phyloP scores from a whole-genome alignment of 306 rosid species.

The Boehmeria nivea region DNA sequence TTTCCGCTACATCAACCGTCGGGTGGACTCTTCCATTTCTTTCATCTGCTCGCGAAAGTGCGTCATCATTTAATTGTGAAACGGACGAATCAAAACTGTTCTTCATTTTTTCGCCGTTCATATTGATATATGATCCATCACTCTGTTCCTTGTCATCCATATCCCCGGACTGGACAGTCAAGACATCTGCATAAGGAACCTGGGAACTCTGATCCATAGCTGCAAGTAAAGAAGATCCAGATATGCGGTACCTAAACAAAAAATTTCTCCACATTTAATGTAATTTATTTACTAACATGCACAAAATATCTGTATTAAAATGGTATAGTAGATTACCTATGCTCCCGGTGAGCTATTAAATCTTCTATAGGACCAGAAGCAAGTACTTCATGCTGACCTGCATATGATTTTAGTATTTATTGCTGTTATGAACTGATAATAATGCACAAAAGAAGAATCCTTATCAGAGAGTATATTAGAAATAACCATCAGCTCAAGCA shows the following conservation, averaged over 20 bases:
- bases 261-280: conserved; percentile 23
- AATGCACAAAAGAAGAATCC: neutral
- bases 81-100: conserved; percentile 30
- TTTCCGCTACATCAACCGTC: conserved; percentile 91
- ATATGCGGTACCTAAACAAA: conserved; percentile 78
- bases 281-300: conserved; percentile 14
- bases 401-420: conserved; percentile 1
- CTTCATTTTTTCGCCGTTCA: conserved; percentile 27
- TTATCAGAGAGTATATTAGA: too few species aligned
- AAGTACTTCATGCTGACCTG: conserved; percentile 98
- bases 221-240: conserved; percentile 97
- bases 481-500: neutral
- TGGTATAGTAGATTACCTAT: conserved; percentile 53
- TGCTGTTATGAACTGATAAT: neutral
- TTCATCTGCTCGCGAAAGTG: conserved; percentile 63
- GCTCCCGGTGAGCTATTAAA: conserved; percentile 95
- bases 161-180: conserved; percentile 55
- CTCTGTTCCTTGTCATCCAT: conserved; percentile 58
- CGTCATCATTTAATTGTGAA: conserved; percentile 43
- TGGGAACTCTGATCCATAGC: conserved; percentile 99
- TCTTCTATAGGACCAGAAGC: conserved; percentile 99
- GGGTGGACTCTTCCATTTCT: conserved; percentile 76
- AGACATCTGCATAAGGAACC: conserved; percentile 62
- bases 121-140: conserved; percentile 52
- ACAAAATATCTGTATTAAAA: conserved; percentile 10